Evolutionary conservation across 2,329 filamentous ascomycete species (phyloP).

Genomic region (Fusarium sp.): DNA sequence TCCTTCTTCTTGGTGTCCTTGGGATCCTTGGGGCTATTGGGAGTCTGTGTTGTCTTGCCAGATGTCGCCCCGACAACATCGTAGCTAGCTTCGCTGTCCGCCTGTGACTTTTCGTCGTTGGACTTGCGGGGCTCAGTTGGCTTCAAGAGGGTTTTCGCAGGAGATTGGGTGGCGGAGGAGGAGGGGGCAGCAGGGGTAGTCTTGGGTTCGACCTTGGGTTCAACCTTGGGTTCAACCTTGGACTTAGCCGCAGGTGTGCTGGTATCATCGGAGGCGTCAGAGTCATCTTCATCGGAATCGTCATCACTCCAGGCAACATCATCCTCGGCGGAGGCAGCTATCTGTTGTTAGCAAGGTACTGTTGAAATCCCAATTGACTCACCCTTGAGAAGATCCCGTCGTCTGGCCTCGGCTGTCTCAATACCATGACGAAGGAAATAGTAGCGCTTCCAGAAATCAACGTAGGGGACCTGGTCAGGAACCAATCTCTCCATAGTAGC

Average conservation of each 20-base stretch:
- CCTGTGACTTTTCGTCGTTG: constrained; percentile 89
- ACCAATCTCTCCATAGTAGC: constrained; percentile 95
- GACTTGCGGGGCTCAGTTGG: constrained; percentile 76
- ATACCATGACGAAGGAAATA: constrained; percentile 95
- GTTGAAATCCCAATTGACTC: constrained; percentile 48
- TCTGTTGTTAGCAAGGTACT: constrained; percentile 24
- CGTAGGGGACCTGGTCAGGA: constrained; percentile 91
- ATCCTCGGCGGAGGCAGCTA: constrained; percentile 77
- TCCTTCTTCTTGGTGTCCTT: constrained; percentile 51
- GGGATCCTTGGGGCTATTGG: constrained; percentile 73
- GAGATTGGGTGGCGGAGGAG: constrained; percentile 71
- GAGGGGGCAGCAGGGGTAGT: constrained; percentile 63
- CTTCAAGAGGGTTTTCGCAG: constrained; percentile 65
- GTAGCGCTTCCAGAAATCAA: constrained; percentile 92
- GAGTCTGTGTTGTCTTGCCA: constrained; percentile 81
- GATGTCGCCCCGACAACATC: constrained; percentile 87
- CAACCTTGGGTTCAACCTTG: constrained; percentile 42
- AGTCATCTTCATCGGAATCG: constrained; percentile 54
- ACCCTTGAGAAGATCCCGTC: constrained; percentile 94
- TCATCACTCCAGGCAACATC: constrained; percentile 81
- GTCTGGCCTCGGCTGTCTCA: constrained; percentile 89
- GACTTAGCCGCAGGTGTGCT: constrained; percentile 19
- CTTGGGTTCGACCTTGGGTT: constrained; percentile 53
- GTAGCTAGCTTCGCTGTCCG: constrained; percentile 95
- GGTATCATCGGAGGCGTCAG: constrained; percentile 46